Conservation (phyloP, 306 rosid species). For the Ceratonia siliqua region DNA sequence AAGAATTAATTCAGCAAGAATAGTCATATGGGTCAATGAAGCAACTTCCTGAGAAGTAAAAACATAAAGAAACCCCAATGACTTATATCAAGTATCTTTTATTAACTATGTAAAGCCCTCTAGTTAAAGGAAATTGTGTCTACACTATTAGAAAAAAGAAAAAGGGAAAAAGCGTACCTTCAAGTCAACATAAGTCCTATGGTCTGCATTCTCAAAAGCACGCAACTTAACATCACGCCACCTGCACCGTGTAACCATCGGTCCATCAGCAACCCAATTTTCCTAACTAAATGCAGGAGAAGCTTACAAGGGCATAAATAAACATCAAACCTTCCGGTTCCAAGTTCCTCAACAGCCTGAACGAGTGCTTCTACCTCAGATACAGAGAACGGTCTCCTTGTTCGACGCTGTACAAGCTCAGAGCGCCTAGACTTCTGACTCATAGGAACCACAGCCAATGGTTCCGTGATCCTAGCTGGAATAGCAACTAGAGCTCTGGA, state of each 20-base stretch:
- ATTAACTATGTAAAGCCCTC: background rate
- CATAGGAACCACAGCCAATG: slow-evolving; percentile 67
- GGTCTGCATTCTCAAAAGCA: slow-evolving; percentile 86
- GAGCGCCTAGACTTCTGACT: slow-evolving; percentile 62
- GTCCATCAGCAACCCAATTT: slow-evolving; percentile 27
- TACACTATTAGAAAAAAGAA: background rate
- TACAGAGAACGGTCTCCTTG: slow-evolving; percentile 91
- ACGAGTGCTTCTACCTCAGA: slow-evolving; percentile 93
- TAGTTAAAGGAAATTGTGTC: background rate
- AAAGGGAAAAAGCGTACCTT: slow-evolving; percentile 57
- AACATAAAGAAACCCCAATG: background rate
- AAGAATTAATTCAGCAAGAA: background rate
- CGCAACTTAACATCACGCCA: slow-evolving; percentile 96
- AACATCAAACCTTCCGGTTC: slow-evolving; percentile 86
- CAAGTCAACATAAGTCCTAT: slow-evolving; percentile 93
- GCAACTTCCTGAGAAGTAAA: background rate
- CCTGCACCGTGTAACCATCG: slow-evolving; percentile 50
- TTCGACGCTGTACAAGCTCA: slow-evolving; percentile 88
- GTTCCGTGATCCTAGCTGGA: slow-evolving; percentile 55
- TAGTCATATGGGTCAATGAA: slow-evolving; percentile 2
- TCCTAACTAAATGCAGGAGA: background rate
- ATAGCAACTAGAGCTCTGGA: slow-evolving; percentile 60
- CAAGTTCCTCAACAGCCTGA: slow-evolving; percentile 88
- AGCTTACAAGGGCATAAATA: background rate
- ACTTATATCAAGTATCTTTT: background rate